Conservation (phyloP, 176 grass and related monocot species). For the Puya raimondii region DNA sequence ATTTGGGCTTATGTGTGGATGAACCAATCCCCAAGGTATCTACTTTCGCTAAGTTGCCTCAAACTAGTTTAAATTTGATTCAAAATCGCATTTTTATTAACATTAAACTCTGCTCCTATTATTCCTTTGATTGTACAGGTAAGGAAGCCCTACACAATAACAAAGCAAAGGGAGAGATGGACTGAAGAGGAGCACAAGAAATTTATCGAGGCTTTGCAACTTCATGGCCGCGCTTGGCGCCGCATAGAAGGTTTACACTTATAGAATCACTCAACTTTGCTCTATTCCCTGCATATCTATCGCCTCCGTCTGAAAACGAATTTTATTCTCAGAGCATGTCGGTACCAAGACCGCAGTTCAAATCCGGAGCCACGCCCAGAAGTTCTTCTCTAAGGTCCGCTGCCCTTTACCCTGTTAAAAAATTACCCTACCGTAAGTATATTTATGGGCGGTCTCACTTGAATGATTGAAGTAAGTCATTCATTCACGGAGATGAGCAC, state of each 20-base stretch:
- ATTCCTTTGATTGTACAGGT: slow-evolving; percentile 27
- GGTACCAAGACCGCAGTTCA: slow-evolving; percentile 90
- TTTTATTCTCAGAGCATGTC: slow-evolving; percentile 53
- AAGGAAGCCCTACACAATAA: slow-evolving; percentile 88
- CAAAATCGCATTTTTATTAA: slow-evolving; percentile 7
- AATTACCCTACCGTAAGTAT: slow-evolving; percentile 7
- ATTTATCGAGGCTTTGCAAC: slow-evolving; percentile 71
- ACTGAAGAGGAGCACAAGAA: slow-evolving; percentile 78
- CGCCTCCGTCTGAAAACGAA: too few relatives aligned
- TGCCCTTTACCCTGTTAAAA: slow-evolving; percentile 23
- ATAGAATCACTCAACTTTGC: background rate
- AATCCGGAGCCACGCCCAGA: slow-evolving; percentile 94
- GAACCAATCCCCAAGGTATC: slow-evolving; percentile 44
- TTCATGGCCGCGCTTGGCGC: slow-evolving; percentile 78
- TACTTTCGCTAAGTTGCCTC: background rate
- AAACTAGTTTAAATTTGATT: background rate
- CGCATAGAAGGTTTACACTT: slow-evolving; percentile 53
- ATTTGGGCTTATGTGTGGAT: slow-evolving; percentile 21
- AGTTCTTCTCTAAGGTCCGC: slow-evolving; percentile 93
- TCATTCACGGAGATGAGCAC: slow-evolving; percentile 37
- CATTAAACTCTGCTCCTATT: slow-evolving; percentile 3
- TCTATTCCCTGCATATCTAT: background rate
- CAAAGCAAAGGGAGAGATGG: slow-evolving; percentile 92
- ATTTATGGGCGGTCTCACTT: slow-evolving; percentile 60
- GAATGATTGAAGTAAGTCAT: slow-evolving; percentile 43